Base-by-base conservation (phyloP, 805 yeast species). In the Candida anglica region DNA sequence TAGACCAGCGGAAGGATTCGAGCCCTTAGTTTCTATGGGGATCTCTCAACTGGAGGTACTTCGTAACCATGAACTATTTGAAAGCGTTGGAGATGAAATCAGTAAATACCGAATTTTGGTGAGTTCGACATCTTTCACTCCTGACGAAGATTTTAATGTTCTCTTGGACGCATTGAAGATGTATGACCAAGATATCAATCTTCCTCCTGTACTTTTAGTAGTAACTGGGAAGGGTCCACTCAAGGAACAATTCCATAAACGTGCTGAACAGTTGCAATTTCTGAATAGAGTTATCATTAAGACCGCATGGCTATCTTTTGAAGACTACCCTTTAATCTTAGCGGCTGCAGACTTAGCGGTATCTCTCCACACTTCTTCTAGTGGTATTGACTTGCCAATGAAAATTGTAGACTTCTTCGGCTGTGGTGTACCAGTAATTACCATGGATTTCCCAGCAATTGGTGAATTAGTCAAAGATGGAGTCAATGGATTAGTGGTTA, bases 181-280 rank as follows among this genome's bases (percentile, higher is more conserved):
- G 15, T 81, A 86, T 43, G 89, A 84, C 32, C 32, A 39, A 5
- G 29, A 27, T n/a, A 38, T 30, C 7, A 21, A 43, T 1, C 42
- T 70, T 3, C 79, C 80, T 1, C 71, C 69, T 3, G 50, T 89
- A 2, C 55, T 78, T 24, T 74, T 87, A 34, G 59, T 93, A n/a
- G 81, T 93, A n/a, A 93, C 99, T 0, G 99, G 99, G 0, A 91
- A 89, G 54, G 99, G 99, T 0, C 98, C 98, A 0, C 54, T 84
- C 58, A 77, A 77, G 43, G 55, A 59, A 2, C 60, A 72, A 15
- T 83, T 81, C 46, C 51, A 74, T 19, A 39, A 49, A 2, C 53
- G 64, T 16, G 82, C 84, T 2, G 47, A 61, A n/a, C 46, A 53
- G 7, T 57, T 71, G 38, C 40, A 52, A 3, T 67, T 73, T 26